Evolutionary conservation across 2,329 filamentous ascomycete species (phyloP), one percentile per base, ranked within the genome.

Genomic region (Diatrype stigma): DNA sequence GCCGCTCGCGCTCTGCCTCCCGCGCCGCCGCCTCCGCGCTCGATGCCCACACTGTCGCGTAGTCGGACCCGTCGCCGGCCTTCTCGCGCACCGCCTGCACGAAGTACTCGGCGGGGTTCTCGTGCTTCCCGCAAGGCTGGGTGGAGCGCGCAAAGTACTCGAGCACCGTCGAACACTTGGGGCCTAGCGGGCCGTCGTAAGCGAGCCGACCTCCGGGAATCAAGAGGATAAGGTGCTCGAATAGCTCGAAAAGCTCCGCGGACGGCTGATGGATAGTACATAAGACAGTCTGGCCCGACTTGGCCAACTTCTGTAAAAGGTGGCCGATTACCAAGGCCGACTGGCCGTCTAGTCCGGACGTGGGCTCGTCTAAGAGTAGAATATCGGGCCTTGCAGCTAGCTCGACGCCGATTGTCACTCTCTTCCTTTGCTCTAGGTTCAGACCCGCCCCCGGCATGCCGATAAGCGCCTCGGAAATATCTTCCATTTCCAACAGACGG

Each of bases 201-300:
- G 90, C 84, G 1, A 85, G 88, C 62, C 76, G 79, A 45, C 89
- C 89, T 47, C 87, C 87, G 58, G 79, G 82, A 23, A 83, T 82
- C 14, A 92, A 74, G 70, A 92, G 87, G 22, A 92, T 75, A 4
- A 92, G 78, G 50, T 86, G 80, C 63, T 92, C 88, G 64, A 93
- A 96, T 52, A 88, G 84, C 64, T 93, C 87, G 74, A 96, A 95
- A 37, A 96, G 78, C 78, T 93, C 88, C n/a, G 90, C 89, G 17
- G 89, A 93, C 21, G 91, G 91, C 68, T 96, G 91, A 67, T 96
- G 91, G 53, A 96, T 96, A 0, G 92, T 96, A 73, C 90, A 95
- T 10, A 96, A 82, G 69, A 96, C 88, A 45, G 92, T 89, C 66
- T 93, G 89, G 6, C 91, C 90, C 56, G 84, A 86, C 66, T 91